Evolutionary conservation across 768 basidiomycete species (phyloP).

Genomic region (Crassisporium funariophilum): DNA sequence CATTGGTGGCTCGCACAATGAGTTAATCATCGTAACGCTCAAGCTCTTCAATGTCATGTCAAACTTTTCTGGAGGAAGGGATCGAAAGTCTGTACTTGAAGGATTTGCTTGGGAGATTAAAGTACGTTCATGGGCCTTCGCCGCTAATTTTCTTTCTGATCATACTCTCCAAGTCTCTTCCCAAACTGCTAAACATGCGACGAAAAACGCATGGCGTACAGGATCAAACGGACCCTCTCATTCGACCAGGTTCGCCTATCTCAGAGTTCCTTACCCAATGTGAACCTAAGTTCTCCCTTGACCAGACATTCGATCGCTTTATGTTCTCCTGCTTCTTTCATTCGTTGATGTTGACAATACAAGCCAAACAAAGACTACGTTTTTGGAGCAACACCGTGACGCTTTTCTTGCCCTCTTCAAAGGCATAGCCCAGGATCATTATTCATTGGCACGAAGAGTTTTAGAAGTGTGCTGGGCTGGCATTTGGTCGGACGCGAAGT

Average conservation of each 20-base stretch:
- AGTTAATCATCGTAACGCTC: conserved; percentile 65
- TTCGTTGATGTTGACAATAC: conserved; percentile 57
- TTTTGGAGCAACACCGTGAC: conserved; percentile 74
- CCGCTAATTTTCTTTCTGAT: background rate
- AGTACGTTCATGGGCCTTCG: conserved; percentile 38
- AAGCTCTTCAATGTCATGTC: conserved; percentile 66
- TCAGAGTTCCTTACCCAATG: background rate
- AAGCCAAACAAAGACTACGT: conserved; percentile 56
- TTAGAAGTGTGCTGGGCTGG: conserved; percentile 79
- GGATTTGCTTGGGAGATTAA: conserved; percentile 80
- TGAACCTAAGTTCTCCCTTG: background rate
- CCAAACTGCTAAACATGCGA: conserved; percentile 71
- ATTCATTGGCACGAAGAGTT: conserved; percentile 57
- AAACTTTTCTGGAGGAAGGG: conserved; percentile 63
- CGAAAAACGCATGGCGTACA: conserved; percentile 53
- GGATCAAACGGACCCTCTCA: conserved; percentile 36
- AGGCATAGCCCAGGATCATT: conserved; percentile 67
- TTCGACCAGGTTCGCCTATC: conserved; percentile 54
- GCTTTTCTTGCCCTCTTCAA: conserved; percentile 72
- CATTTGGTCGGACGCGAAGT: conserved; percentile 71
- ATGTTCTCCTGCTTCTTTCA: conserved; percentile 71
- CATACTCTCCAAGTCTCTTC: conserved; percentile 48
- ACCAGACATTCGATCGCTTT: conserved; percentile 79
- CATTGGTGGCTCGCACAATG: conserved; percentile 61
- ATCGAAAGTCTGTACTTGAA: conserved; percentile 64